Percentiles rank a stretch among this genome's conserved stretches.
Conservation (phyloP, 202 grass and related monocot genomes). For the Panicum hallii region DNA sequence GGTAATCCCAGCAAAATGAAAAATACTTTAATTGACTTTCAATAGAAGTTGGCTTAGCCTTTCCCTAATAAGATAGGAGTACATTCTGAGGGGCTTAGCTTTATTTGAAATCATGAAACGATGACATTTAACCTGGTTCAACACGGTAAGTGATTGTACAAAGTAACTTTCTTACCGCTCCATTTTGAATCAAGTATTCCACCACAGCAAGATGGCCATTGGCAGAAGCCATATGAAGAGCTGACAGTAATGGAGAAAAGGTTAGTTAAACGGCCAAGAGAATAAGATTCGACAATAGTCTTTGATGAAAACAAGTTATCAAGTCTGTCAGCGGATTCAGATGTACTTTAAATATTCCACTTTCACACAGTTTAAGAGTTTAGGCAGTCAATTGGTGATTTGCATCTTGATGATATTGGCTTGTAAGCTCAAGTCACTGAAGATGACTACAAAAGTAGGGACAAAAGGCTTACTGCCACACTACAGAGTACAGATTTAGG, state of each 20-base stretch:
- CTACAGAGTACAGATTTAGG: not conserved
- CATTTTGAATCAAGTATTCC: conserved; percentile 87
- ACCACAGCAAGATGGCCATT: conserved; percentile 91
- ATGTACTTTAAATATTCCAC: not conserved
- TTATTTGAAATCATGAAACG: not conserved
- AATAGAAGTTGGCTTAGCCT: not conserved
- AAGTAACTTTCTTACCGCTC: conserved; percentile 60
- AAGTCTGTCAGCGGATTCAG: not conserved
- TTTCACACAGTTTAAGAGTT: not conserved
- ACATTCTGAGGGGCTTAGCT: not conserved
- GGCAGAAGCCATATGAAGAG: conserved; percentile 94
- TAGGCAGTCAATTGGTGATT: not conserved
- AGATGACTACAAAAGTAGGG: not conserved
- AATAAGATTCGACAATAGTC: not conserved
- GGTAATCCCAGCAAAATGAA: not conserved
- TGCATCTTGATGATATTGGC: not conserved
- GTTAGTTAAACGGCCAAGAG: not conserved
- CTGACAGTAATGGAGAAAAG: conserved; percentile 46
- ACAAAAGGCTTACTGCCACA: not conserved
- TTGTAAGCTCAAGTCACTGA: not conserved
- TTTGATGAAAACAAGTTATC: not conserved
- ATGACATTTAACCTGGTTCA: not conserved
- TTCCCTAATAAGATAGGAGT: not conserved
- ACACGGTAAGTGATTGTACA: not conserved
- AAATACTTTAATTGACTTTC: not conserved